A percentile compares a stretch with the other conserved stretches of the same genome.
Evolutionary conservation across 176 grass and related monocot species (phyloP).

Genomic region (Hsuehochloa calcarea): DNA sequence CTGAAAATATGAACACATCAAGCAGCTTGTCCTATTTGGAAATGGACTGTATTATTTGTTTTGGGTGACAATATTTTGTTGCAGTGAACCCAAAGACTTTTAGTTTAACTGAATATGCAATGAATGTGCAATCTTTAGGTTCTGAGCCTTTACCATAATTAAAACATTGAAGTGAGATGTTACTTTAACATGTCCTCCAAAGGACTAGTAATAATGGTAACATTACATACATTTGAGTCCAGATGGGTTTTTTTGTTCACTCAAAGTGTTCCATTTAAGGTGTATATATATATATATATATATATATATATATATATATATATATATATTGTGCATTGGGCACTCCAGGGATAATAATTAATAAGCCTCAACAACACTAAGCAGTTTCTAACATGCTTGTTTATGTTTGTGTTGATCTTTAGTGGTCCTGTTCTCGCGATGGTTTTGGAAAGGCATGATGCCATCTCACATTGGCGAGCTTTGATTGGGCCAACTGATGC

Average conservation of each 20-base stretch:
- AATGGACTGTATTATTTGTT: background rate
- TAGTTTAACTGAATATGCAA: background rate
- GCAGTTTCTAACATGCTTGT: conserved; percentile 8
- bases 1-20: background rate
- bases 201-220: background rate
- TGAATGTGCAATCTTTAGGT: background rate
- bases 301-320: too few relatives aligned
- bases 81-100: background rate
- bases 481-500: conserved; percentile 94
- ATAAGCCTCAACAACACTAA: background rate
- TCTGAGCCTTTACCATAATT: background rate
- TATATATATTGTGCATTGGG: too few relatives aligned
- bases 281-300: conserved; percentile 8
- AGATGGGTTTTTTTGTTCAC: background rate
- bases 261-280: background rate
- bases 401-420: conserved; percentile 36
- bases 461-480: conserved; percentile 64
- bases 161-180: background rate
- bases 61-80: background rate
- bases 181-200: background rate
- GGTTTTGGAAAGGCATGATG: conserved; percentile 79
- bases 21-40: background rate
- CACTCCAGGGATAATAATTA: background rate
- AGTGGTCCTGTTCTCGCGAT: conserved; percentile 70
- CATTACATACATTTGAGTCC: background rate